Percentiles rank a stretch among this genome's conserved stretches.
phyloP scores from a whole-genome alignment of 106 monocot species.

The Dactylorhiza incarnata region DNA sequence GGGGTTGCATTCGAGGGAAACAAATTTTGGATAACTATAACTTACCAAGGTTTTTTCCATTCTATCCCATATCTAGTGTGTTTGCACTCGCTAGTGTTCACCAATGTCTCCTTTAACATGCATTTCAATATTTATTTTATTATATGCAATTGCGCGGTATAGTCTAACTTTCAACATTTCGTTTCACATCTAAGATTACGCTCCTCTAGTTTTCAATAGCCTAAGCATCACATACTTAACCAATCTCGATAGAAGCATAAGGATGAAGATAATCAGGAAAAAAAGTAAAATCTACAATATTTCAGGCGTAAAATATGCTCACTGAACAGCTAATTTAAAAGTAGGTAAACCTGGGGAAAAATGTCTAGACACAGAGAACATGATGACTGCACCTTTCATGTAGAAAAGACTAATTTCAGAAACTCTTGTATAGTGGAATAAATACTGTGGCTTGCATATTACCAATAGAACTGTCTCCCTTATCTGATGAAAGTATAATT shows the following conservation, averaged over 20 bases:
- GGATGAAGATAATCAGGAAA: background rate
- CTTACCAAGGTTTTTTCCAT: too few species aligned
- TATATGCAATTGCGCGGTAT: background rate
- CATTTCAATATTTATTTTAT: too few species aligned
- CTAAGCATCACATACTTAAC: background rate
- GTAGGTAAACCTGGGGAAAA: background rate
- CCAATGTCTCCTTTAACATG: too few species aligned
- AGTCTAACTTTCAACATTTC: background rate
- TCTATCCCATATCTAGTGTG: too few species aligned
- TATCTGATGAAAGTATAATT: constrained; percentile 52
- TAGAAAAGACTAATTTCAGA: background rate
- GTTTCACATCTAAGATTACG: background rate
- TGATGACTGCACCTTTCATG: background rate
- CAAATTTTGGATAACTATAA: too few species aligned
- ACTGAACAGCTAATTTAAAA: background rate
- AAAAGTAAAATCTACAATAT: background rate
- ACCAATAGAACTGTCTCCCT: constrained; percentile 43
- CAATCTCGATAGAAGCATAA: background rate
- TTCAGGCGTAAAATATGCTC: background rate
- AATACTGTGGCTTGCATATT: constrained; percentile 6
- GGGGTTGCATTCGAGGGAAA: too few species aligned
- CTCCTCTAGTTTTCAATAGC: background rate
- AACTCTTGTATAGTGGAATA: background rate
- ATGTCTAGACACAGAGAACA: background rate
- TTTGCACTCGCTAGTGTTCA: too few species aligned